A percentile compares a stretch with the other conserved stretches of the same genome.
Conservation (phyloP, 257 asterid genomes). For the Mitragyna speciosa region DNA sequence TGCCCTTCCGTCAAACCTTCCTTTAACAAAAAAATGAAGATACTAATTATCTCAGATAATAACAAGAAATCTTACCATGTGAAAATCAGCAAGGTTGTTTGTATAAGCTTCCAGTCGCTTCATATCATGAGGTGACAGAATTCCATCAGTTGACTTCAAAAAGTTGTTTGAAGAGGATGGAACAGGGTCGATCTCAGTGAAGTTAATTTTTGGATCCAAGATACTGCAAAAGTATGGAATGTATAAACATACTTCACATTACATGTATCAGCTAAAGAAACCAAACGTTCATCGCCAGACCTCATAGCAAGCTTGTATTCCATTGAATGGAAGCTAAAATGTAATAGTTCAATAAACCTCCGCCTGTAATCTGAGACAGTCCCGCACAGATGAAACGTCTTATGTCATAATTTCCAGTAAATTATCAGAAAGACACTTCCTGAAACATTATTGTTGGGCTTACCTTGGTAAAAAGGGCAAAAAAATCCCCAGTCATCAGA, state of each 20-base stretch:
- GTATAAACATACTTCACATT: conserved; percentile 23
- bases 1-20: not conserved
- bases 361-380: conserved; percentile 57
- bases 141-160: conserved; percentile 45
- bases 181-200: conserved; percentile 45
- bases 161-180: conserved; percentile 42
- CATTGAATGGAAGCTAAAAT: conserved; percentile 61
- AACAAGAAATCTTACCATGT: conserved; percentile 44
- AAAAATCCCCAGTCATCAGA: conserved; percentile 68
- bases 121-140: conserved; percentile 57
- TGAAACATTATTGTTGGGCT: not conserved
- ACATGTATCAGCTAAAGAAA: conserved; percentile 18
- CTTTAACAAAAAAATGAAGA: not conserved
- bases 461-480: conserved; percentile 72
- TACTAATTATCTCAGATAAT: not conserved
- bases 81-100: conserved; percentile 61
- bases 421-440: conserved; percentile 3
- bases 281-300: conserved; percentile 34
- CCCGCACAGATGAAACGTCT: not conserved
- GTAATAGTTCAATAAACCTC: conserved; percentile 52
- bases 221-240: conserved; percentile 54
- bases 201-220: conserved; percentile 81
- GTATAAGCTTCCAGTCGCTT: conserved; percentile 73
- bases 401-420: not conserved
- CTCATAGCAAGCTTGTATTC: conserved; percentile 98